A percentile compares a stretch with the other conserved stretches of the same genome.
These are phyloP conservation scores for Fragosphaeria purpurea DNA, from an alignment of 2,329 filamentous ascomycete species.

Conservation along the genomic window DNA sequence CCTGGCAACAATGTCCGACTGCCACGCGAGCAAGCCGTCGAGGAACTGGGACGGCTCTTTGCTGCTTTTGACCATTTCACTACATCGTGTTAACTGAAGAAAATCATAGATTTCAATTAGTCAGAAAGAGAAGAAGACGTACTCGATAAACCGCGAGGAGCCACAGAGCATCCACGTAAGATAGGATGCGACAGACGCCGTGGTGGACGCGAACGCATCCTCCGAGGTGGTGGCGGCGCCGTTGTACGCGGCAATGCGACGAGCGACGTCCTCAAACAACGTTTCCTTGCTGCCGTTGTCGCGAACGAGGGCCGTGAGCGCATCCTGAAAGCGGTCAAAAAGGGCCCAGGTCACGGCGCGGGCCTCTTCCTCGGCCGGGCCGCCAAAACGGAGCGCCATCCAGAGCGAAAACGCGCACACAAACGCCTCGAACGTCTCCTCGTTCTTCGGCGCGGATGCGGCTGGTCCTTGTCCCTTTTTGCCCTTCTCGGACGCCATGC, in stretches of 20 bases:
- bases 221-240: no score
- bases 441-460: slow-evolving; percentile 14
- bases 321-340: slow-evolving; percentile 16
- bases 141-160: slow-evolving; percentile 10
- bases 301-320: slow-evolving; percentile 3
- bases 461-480: slow-evolving; percentile 10
- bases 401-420: slow-evolving; percentile 20
- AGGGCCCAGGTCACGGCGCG: slow-evolving; percentile 17
- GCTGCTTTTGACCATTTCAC: slow-evolving; percentile 9
- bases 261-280: background rate
- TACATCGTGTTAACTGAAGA: background rate
- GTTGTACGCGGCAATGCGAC: background rate
- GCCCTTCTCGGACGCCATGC: background rate
- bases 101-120: no score
- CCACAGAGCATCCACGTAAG: slow-evolving; percentile 13
- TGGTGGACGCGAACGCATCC: background rate
- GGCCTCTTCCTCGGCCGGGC: slow-evolving; percentile 17
- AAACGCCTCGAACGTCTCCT: slow-evolving; percentile 22
- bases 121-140: background rate
- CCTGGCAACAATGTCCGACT: background rate
- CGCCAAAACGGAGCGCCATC: slow-evolving; percentile 18
- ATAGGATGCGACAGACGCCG: slow-evolving; percentile 1
- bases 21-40: slow-evolving; percentile 6
- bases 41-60: slow-evolving; percentile 4
- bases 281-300: slow-evolving; percentile 1